Percentiles rank a stretch among this genome's conserved stretches.
phyloP scores from a whole-genome alignment of 495 filamentous ascomycete genomes.

The Aspergillus steynii region DNA sequence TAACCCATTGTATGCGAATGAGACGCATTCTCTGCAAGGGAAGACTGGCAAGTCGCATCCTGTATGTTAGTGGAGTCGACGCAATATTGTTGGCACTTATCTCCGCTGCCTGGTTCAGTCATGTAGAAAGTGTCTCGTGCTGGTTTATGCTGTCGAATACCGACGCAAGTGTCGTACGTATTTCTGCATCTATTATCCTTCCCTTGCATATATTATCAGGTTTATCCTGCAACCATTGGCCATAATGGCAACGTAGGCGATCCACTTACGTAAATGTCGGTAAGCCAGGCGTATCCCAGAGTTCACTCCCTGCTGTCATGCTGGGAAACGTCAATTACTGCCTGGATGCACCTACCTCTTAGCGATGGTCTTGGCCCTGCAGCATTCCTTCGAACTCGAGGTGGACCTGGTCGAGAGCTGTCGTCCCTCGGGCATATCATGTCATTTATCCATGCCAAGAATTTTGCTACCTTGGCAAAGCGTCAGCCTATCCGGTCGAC shows the following conservation, averaged over 20 bases:
- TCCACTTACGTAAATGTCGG: slow-evolving; percentile 2
- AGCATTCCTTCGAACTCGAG: no score
- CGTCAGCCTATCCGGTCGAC: no score
- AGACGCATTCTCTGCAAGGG: slow-evolving; percentile 76
- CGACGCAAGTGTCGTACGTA: neutral
- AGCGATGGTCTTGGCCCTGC: no score
- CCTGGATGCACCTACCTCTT: no score
- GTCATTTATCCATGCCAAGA: no score
- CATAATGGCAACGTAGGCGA: neutral
- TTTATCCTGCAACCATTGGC: neutral
- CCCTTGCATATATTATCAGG: neutral
- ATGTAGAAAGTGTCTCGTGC: neutral
- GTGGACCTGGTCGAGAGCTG: no score
- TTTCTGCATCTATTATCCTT: neutral
- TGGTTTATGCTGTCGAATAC: neutral
- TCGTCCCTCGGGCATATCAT: no score
- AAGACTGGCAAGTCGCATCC: slow-evolving; percentile 80
- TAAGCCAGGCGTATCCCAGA: neutral
- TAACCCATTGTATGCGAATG: slow-evolving; percentile 60
- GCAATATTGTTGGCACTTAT: neutral
- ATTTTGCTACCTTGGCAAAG: no score
- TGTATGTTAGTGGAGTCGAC: slow-evolving; percentile 55
- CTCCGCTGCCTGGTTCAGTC: neutral
- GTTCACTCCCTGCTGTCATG: neutral
- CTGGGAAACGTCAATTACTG: neutral